Percentiles rank a stretch among this genome's conserved stretches.
Evolutionary conservation across 306 rosid species (phyloP).

Genomic region (Adenanthera pavonina): DNA sequence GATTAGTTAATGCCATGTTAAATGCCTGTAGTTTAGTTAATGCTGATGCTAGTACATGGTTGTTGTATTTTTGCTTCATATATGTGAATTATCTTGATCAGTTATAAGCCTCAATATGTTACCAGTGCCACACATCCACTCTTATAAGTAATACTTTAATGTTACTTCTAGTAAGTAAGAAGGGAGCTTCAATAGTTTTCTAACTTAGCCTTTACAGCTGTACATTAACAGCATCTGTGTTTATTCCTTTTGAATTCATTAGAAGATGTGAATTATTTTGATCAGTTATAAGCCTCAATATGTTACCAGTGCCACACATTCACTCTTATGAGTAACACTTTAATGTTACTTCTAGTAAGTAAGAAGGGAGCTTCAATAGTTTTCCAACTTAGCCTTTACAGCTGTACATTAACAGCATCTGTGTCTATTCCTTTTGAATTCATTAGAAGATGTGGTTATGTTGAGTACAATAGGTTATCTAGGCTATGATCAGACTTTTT

Average conservation of each 20-base stretch:
- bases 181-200: conserved; percentile 16
- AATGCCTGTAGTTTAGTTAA: neutral
- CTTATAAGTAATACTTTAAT: neutral
- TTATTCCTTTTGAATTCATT: too few relatives aligned
- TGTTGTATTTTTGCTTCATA: conserved; percentile 5
- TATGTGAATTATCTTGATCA: neutral
- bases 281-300: neutral
- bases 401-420: conserved; percentile 12
- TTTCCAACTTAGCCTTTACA: conserved; percentile 10
- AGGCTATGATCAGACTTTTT: conserved; percentile 18
- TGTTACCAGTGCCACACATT: neutral
- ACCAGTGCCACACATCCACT: neutral
- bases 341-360: conserved; percentile 1
- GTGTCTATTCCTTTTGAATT: conserved; percentile 6
- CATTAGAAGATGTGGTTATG: neutral
- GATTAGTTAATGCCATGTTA: neutral
- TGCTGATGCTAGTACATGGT: neutral
- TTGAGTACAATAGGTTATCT: conserved; percentile 4
- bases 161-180: neutral
- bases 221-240: conserved; percentile 8
- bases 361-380: conserved; percentile 13
- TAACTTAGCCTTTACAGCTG: conserved; percentile 9
- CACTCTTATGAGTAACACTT: neutral
- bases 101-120: neutral
- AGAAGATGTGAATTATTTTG: neutral